A percentile compares a stretch with the other conserved stretches of the same genome.
phyloP scores from a whole-genome alignment of 1,139 yeast genomes.

The Candida anutae region DNA sequence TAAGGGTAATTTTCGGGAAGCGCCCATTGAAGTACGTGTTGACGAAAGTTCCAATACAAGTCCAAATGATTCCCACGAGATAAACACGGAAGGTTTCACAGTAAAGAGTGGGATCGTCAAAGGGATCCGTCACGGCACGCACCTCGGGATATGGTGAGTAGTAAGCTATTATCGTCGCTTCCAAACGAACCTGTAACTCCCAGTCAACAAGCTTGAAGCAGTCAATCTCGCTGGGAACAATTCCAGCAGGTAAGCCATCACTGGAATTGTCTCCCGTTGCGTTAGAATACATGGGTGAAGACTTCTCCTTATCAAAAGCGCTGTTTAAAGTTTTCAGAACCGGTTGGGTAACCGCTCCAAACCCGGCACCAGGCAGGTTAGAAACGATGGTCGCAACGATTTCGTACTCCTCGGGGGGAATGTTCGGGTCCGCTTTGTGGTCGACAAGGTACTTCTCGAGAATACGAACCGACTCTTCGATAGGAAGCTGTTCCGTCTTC shows the following conservation, averaged over 20 bases:
- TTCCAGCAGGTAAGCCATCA: neutral
- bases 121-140: conserved; percentile 47
- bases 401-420: conserved; percentile 10
- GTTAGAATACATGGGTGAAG: neutral
- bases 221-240: neutral
- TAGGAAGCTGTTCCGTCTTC: conserved; percentile 16
- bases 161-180: conserved; percentile 30
- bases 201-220: conserved; percentile 8
- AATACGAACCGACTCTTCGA: conserved; percentile 15
- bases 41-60: conserved; percentile 45
- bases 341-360: neutral
- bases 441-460: conserved; percentile 12
- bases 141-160: conserved; percentile 63
- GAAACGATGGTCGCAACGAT: conserved; percentile 5
- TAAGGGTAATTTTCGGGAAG: conserved; percentile 41
- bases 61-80: conserved; percentile 48
- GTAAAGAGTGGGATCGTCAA: conserved; percentile 41
- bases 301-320: neutral
- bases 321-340: neutral
- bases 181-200: conserved; percentile 10
- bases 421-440: conserved; percentile 16
- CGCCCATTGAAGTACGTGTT: conserved; percentile 54
- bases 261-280: neutral
- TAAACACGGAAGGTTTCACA: conserved; percentile 55
- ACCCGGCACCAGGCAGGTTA: neutral